Conservation (phyloP, 257 asterid species). For the Solanum neorickii region DNA sequence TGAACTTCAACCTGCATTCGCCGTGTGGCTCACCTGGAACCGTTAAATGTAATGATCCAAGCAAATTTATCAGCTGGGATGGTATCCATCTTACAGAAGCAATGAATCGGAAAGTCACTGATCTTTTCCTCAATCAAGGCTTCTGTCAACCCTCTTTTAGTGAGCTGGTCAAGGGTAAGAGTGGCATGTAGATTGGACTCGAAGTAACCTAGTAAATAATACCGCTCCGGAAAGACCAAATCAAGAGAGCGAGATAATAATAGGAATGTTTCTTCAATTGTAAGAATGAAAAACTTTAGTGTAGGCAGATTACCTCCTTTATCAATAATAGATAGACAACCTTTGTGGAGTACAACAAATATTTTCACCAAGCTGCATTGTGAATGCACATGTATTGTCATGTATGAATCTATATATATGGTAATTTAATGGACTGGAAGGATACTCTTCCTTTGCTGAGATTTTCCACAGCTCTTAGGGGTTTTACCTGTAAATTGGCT, state of each 20-base stretch:
- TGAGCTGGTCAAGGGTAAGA: conserved; percentile 16
- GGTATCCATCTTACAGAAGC: conserved; percentile 31
- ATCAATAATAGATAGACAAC: background rate
- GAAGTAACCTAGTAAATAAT: background rate
- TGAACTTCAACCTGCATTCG: background rate
- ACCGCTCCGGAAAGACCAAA: conserved; percentile 11
- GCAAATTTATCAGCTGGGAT: conserved; percentile 22
- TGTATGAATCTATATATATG: background rate
- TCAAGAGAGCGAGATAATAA: conserved; percentile 19
- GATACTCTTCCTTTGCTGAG: background rate
- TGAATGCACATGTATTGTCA: background rate
- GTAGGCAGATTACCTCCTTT: background rate
- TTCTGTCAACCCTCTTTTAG: conserved; percentile 23
- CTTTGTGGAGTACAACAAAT: background rate
- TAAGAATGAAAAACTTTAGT: background rate
- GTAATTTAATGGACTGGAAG: background rate
- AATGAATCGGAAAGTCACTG: conserved; percentile 22
- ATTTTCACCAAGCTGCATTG: background rate
- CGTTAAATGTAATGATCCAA: conserved; percentile 18
- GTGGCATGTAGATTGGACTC: background rate
- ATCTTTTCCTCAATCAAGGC: conserved; percentile 32
- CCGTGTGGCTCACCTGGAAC: conserved; percentile 16
- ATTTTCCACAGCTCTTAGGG: background rate
- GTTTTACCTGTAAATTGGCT: background rate
- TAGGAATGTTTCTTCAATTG: background rate